Percentiles rank a stretch among this genome's conserved stretches.
phyloP scores from a whole-genome alignment of 345 rosid genomes.

The Aethionema arabicum region DNA sequence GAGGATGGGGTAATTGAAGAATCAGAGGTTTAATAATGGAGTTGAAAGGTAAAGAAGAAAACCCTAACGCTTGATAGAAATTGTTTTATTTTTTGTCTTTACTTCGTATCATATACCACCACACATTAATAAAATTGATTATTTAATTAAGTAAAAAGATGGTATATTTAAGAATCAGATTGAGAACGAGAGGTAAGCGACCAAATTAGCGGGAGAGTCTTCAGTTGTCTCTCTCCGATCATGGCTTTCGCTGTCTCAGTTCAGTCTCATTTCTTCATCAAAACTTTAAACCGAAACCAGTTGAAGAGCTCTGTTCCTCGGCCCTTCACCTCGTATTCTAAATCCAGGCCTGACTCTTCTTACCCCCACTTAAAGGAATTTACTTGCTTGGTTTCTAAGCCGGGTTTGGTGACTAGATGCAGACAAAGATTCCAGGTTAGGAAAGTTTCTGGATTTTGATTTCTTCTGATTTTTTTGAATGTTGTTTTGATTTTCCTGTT shows the following conservation, averaged over 20 bases:
- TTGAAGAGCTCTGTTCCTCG: constrained; percentile 23
- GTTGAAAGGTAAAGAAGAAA: neutral
- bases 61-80: neutral
- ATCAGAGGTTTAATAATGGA: constrained; percentile 24
- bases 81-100: constrained; percentile 22
- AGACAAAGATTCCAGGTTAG: constrained; percentile 42
- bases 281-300: constrained; percentile 1
- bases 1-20: neutral
- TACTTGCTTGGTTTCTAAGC: constrained; percentile 27
- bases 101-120: constrained; percentile 3
- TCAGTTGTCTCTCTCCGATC: constrained; percentile 26
- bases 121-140: constrained; percentile 17
- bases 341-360: constrained; percentile 26
- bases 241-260: constrained; percentile 38
- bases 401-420: constrained; percentile 27
- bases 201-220: constrained; percentile 33
- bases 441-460: constrained; percentile 1
- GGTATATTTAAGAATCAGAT: constrained; percentile 7
- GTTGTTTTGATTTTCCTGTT: constrained; percentile 7
- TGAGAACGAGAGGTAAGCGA: constrained; percentile 17
- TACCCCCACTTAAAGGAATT: constrained; percentile 34
- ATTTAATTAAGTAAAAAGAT: neutral
- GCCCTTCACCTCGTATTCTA: constrained; percentile 23
- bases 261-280: constrained; percentile 31
- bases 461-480: constrained; percentile 4